These are phyloP conservation scores for Pichia inconspicua DNA, from an alignment of 1,139 yeast genomes.

Conservation along the genomic window DNA sequence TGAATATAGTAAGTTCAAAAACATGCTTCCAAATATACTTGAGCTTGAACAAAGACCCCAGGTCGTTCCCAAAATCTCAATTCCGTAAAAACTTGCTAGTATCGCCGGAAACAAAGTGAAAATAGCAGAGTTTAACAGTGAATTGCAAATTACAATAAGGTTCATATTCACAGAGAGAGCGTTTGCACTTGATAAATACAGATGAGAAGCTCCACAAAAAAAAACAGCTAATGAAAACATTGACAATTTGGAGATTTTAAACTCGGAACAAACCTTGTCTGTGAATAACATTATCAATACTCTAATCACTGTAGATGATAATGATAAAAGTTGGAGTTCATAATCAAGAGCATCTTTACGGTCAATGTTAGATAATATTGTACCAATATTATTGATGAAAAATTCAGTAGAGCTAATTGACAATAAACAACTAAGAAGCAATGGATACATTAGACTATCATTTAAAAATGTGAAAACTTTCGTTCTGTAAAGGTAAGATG, in stretches of 20 bases:
- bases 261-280: conserved; percentile 22
- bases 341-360: conserved; percentile 15
- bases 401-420: conserved; percentile 28
- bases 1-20: conserved; percentile 25
- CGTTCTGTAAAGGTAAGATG: conserved; percentile 9
- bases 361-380: conserved; percentile 22
- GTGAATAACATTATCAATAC: conserved; percentile 25
- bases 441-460: conserved; percentile 27
- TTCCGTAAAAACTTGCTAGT: conserved; percentile 27
- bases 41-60: conserved; percentile 28
- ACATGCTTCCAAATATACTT: conserved; percentile 25
- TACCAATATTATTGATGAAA: conserved; percentile 25
- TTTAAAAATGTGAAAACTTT: conserved; percentile 18
- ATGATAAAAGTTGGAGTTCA: conserved; percentile 22
- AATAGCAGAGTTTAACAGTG: conserved; percentile 26
- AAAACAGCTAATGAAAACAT: conserved; percentile 20
- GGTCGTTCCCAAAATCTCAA: conserved; percentile 28
- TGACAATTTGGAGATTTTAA: conserved; percentile 22
- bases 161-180: conserved; percentile 16
- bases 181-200: conserved; percentile 25
- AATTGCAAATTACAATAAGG: conserved; percentile 21
- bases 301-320: conserved; percentile 26
- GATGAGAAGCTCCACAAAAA: conserved; percentile 22
- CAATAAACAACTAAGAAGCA: conserved; percentile 23
- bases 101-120: conserved; percentile 29